A percentile compares a stretch with the other conserved stretches of the same genome.
Conservation (phyloP, 495 filamentous ascomycete species). For the Parathielavia appendiculata region DNA sequence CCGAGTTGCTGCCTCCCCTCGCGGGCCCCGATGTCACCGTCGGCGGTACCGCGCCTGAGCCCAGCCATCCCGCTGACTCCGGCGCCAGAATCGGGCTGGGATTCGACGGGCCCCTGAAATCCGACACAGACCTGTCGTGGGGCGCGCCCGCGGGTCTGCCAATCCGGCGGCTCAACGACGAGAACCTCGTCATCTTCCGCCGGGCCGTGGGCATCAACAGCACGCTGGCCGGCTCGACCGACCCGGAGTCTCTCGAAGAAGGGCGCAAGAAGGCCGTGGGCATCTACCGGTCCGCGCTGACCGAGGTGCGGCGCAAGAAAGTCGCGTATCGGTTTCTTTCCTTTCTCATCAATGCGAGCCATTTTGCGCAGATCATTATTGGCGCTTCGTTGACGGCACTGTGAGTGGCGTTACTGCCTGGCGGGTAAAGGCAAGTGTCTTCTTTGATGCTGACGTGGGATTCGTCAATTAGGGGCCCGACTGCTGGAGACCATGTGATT, state of each 20-base stretch:
- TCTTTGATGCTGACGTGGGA: background rate
- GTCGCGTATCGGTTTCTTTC: conserved; percentile 26
- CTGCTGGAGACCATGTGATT: conserved; percentile 33
- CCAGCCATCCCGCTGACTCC: too few species aligned
- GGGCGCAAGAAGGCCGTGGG: conserved; percentile 36
- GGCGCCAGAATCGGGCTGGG: conserved; percentile 1
- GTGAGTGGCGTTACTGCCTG: conserved; percentile 10
- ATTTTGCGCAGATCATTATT: conserved; percentile 43
- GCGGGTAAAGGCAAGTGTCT: too few species aligned
- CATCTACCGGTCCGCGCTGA: conserved; percentile 35
- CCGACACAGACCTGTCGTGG: conserved; percentile 32
- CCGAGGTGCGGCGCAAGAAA: conserved; percentile 28
- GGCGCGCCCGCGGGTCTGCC: conserved; percentile 38
- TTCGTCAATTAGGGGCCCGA: conserved; percentile 30
- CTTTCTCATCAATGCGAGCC: conserved; percentile 34
- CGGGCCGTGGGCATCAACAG: conserved; percentile 42
- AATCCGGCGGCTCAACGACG: conserved; percentile 38
- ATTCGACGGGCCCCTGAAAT: conserved; percentile 4
- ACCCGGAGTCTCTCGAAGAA: conserved; percentile 36
- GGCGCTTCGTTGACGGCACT: conserved; percentile 45
- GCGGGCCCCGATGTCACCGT: background rate
- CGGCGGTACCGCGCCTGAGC: background rate
- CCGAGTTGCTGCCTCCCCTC: background rate
- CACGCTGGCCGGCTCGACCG: conserved; percentile 12
- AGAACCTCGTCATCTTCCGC: conserved; percentile 43